Percentiles rank a stretch among this genome's conserved stretches.
Conservation (phyloP, 2,329 filamentous ascomycete species). For the Colletotrichum eremochloae region DNA sequence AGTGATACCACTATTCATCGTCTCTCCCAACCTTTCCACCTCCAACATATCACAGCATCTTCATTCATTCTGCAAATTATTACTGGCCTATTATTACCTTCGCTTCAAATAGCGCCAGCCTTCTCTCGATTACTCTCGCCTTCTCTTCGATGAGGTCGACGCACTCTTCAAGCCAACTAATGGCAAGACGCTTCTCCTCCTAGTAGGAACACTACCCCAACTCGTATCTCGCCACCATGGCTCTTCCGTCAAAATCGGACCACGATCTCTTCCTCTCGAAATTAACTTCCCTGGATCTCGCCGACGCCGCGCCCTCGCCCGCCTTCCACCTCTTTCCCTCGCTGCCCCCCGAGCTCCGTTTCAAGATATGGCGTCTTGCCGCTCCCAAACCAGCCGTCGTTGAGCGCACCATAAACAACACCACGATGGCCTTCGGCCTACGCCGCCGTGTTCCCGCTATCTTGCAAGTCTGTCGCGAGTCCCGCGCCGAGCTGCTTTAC, state of each 20-base stretch:
- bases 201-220: too few relatives aligned
- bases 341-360: constrained; percentile 27
- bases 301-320: neutral
- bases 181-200: neutral
- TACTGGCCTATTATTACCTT: neutral
- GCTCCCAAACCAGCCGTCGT: constrained; percentile 13
- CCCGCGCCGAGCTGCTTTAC: constrained; percentile 17
- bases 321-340: constrained; percentile 21
- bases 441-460: constrained; percentile 24
- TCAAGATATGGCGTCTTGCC: constrained; percentile 23
- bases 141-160: neutral
- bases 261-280: neutral
- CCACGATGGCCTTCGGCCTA: constrained; percentile 8
- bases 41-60: neutral
- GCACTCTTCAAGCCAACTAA: neutral
- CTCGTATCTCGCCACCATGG: neutral
- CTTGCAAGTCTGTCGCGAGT: constrained; percentile 24
- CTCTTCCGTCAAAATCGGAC: neutral
- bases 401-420: constrained; percentile 16
- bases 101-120: neutral
- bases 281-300: constrained; percentile 4
- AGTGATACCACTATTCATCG: neutral
- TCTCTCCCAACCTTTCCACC: neutral
- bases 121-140: neutral
- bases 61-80: neutral